These are phyloP conservation scores for Choricystis sp. DNA, from an alignment of 139 green algal genomes.

Conservation along the genomic window DNA sequence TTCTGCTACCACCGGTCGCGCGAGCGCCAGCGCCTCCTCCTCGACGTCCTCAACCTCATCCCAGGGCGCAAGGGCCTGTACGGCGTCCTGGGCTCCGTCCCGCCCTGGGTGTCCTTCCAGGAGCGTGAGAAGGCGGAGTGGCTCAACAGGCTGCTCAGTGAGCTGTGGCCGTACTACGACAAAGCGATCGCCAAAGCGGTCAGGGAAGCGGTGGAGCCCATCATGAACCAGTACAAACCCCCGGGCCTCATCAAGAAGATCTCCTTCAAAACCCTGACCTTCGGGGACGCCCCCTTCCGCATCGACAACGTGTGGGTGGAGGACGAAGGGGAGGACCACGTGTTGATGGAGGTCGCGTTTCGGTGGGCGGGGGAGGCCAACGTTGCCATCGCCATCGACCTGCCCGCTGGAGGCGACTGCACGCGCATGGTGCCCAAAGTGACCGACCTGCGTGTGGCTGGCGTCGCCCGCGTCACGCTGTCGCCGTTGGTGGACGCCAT, in stretches of 20 bases:
- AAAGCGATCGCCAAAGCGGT: conserved; percentile 35
- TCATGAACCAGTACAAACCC: conserved; percentile 48
- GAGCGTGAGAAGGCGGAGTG: conserved; percentile 74
- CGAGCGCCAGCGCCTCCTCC: not conserved
- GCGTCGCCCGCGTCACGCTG: conserved; percentile 8
- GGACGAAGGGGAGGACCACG: conserved; percentile 12
- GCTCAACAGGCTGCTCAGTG: conserved; percentile 56
- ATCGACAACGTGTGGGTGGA: conserved; percentile 31
- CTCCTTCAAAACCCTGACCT: conserved; percentile 66
- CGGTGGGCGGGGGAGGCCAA: conserved; percentile 69
- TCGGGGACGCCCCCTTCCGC: conserved; percentile 63
- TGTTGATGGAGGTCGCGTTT: conserved; percentile 53
- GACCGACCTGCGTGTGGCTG: conserved; percentile 56
- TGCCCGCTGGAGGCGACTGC: conserved; percentile 28
- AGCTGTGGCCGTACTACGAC: conserved; percentile 78
- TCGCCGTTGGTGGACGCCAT: conserved; percentile 22
- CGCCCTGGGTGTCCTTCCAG: conserved; percentile 52
- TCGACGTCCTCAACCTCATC: conserved; percentile 20
- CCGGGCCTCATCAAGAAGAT: conserved; percentile 54
- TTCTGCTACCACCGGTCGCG: not conserved
- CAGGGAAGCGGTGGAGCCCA: conserved; percentile 48
- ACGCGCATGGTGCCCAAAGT: conserved; percentile 68
- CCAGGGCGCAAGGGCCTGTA: conserved; percentile 62
- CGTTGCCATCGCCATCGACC: conserved; percentile 68
- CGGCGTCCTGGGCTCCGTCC: conserved; percentile 44